Evolutionary conservation across 73 alveolate species (phyloP).

Genomic region (Tetrahymena malaccensis): DNA sequence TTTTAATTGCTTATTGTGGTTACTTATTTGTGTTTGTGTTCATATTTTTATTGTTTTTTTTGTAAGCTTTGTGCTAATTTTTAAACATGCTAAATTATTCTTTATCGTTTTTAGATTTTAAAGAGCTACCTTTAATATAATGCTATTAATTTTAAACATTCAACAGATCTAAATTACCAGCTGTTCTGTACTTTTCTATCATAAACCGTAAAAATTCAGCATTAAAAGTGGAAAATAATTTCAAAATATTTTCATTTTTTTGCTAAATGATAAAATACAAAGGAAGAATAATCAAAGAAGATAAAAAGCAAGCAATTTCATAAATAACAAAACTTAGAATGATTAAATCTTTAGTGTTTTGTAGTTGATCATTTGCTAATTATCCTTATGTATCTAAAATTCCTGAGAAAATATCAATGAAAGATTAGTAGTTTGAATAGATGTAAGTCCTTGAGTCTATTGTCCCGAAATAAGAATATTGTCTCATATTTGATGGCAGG

Average conservation of each 20-base stretch:
- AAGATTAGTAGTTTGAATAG: neutral
- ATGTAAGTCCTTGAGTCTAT: neutral
- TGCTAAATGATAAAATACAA: neutral
- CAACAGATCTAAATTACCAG: neutral
- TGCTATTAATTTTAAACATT: neutral
- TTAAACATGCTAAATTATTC: neutral
- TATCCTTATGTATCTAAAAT: neutral
- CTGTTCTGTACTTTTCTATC: neutral
- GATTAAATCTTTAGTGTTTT: neutral
- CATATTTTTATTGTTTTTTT: neutral
- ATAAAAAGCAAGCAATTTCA: neutral
- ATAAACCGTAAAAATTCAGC: neutral
- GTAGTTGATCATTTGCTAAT: neutral
- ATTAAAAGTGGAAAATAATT: neutral
- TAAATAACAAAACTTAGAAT: neutral
- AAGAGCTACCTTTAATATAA: neutral
- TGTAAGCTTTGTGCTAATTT: neutral
- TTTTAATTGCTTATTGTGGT: neutral
- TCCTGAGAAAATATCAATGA: neutral
- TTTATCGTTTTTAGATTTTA: neutral
- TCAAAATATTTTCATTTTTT: neutral
- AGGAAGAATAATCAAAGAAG: neutral
- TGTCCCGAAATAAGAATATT: neutral
- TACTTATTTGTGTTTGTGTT: neutral
- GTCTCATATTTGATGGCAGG: neutral